These are phyloP conservation scores for Tephrocybe rancida DNA, from an alignment of 768 basidiomycete species.

Conservation along the genomic window DNA sequence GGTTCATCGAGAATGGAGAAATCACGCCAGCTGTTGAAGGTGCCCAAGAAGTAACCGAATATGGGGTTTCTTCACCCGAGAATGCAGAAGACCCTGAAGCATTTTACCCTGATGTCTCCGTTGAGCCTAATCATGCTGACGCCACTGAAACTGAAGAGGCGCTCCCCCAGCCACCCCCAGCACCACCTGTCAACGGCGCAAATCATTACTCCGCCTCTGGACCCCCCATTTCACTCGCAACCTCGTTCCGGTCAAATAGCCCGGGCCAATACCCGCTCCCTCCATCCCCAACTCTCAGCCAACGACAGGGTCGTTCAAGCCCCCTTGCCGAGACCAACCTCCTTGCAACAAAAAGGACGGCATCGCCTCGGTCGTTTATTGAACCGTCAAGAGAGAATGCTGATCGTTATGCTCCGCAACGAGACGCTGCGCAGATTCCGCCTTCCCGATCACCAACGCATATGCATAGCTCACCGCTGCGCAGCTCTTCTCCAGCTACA, in stretches of 20 bases:
- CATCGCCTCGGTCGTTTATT: slow-evolving; percentile 9
- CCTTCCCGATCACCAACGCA: slow-evolving; percentile 1
- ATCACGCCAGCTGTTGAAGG: not conserved
- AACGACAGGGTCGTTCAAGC: slow-evolving; percentile 8
- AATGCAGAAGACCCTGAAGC: slow-evolving; percentile 5
- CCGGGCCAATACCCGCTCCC: slow-evolving; percentile 14
- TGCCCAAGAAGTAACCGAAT: not conserved
- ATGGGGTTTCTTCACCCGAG: not conserved
- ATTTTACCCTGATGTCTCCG: not conserved
- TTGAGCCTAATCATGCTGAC: not conserved
- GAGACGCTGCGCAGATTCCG: not conserved
- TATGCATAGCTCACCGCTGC: slow-evolving; percentile 4
- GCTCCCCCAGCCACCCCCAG: not conserved
- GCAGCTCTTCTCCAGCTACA: slow-evolving; percentile 9
- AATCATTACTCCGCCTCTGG: not conserved
- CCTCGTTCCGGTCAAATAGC: slow-evolving; percentile 6
- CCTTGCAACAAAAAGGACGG: slow-evolving; percentile 5
- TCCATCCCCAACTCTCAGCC: slow-evolving; percentile 15
- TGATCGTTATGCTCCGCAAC: slow-evolving; percentile 2
- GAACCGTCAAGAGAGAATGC: slow-evolving; percentile 4
- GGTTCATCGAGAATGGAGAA: not conserved
- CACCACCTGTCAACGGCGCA: not conserved
- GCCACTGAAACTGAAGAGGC: not conserved
- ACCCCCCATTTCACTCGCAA: not conserved
- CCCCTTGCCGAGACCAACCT: slow-evolving; percentile 6